phyloP scores from a whole-genome alignment of 2,329 filamentous ascomycete species.

The Talaromyces sp. region DNA sequence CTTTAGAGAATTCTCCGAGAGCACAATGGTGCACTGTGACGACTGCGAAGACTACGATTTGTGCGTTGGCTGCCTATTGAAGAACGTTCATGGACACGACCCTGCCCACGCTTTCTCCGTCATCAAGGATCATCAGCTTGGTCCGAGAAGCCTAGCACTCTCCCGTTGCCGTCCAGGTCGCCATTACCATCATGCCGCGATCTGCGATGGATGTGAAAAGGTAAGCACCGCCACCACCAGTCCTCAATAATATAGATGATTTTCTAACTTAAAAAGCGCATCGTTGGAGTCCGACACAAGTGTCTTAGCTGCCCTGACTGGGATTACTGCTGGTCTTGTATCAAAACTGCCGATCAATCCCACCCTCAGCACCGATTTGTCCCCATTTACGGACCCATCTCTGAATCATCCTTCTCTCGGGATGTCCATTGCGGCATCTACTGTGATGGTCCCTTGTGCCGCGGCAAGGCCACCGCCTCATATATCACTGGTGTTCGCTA shows the following conservation, averaged over 20 bases:
- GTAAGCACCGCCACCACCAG: slow-evolving; percentile 31
- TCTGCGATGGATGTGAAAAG: slow-evolving; percentile 91
- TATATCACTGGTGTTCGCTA: slow-evolving; percentile 82
- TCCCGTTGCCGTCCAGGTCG: slow-evolving; percentile 74
- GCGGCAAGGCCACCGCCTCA: slow-evolving; percentile 43
- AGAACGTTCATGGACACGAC: slow-evolving; percentile 81
- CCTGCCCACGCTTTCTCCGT: slow-evolving; percentile 77
- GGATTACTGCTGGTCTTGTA: slow-evolving; percentile 84
- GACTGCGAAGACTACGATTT: slow-evolving; percentile 88
- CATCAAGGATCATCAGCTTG: slow-evolving; percentile 48
- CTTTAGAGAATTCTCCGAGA: slow-evolving; percentile 68
- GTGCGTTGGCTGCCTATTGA: slow-evolving; percentile 75
- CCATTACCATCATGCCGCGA: slow-evolving; percentile 75
- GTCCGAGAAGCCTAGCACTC: slow-evolving; percentile 59
- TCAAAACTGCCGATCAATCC: slow-evolving; percentile 61
- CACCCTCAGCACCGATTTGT: slow-evolving; percentile 88
- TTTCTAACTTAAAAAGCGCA: slow-evolving; percentile 51
- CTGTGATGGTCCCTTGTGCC: slow-evolving; percentile 91
- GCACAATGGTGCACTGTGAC: slow-evolving; percentile 79
- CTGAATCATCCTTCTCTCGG: slow-evolving; percentile 44
- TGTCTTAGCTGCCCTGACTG: slow-evolving; percentile 95
- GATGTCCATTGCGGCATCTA: slow-evolving; percentile 77
- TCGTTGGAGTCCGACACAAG: slow-evolving; percentile 89
- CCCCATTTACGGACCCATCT: slow-evolving; percentile 70
- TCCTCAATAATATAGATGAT: too few relatives aligned